Base-by-base conservation (phyloP, 2,329 filamentous ascomycete genomes). In the Colletotrichum cereale region DNA sequence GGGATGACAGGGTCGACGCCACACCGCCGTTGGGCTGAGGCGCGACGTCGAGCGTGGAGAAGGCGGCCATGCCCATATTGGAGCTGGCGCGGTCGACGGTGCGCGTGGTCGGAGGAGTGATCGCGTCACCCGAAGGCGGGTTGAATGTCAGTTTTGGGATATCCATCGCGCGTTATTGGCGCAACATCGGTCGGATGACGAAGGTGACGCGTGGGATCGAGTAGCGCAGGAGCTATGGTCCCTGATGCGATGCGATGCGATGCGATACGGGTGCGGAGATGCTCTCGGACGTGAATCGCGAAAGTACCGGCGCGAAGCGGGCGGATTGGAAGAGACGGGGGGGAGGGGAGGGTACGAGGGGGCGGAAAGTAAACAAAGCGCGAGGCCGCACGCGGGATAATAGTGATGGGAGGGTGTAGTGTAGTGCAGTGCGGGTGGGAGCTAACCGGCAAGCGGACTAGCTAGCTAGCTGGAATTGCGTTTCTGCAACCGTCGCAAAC, bases 221-320 rank as follows among this genome's bases (percentile, higher is more conserved):
- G 47, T 63, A 64, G 55, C 65, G 34, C 5, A 26, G 53, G 38
- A 68, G 65, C 65, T 71, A 60, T 47, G 55, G 34, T 70, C 26
- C 31, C n/a, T 18, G n/a, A 53, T 62, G 68, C 44, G 58, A 57
- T 60, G 58, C 44, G 62, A 38, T 38, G 31, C n/a, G 31, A 38
- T 31, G 29, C n/a, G 47, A 52, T 3, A 6, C 50, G 50, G 16
- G 50, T 16, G 24, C 14, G 31, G 40, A 36, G 38, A 44, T 21
- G 40, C 34, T 42, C 36, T 57, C 55, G 64, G 36, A 58, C 42
- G n/a, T 31, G 29, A 24, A 18, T 47, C 21, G 18, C 34, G 42
- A 24, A 29, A 42, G 62, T 31, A 48, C 31, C 38, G 52, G 52
- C 42, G 58, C 60, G 66, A 42, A 40, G 26, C 16, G 50, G 31